These are phyloP conservation scores for Hypoxylon perforatum DNA, from an alignment of 495 filamentous ascomycete genomes.

Conservation along the genomic window DNA sequence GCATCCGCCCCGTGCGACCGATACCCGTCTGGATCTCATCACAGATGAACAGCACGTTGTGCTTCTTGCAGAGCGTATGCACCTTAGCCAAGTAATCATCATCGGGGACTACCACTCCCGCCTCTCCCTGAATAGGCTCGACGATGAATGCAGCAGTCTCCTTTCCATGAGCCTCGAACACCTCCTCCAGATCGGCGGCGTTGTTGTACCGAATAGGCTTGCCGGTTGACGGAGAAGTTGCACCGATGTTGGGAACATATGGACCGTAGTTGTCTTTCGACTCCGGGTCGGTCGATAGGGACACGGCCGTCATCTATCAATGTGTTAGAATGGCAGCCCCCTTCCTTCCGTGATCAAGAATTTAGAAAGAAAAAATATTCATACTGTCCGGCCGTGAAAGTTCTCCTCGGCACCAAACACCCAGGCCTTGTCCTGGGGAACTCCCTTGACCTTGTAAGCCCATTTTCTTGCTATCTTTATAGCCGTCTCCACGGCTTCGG, in stretches of 20 bases:
- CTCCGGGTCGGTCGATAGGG: constrained; percentile 93
- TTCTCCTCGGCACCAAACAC: constrained; percentile 89
- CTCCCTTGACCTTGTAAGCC: constrained; percentile 97
- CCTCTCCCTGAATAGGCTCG: constrained; percentile 98
- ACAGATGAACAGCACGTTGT: constrained; percentile 94
- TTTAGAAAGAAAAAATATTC: constrained; percentile 41
- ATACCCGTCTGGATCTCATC: constrained; percentile 99
- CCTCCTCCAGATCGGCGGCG: constrained; percentile 80
- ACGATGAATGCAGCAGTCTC: constrained; percentile 94
- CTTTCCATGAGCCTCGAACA: constrained; percentile 80
- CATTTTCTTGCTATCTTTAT: constrained; percentile 99
- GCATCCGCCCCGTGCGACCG: constrained; percentile 89
- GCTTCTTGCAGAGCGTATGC: constrained; percentile 87
- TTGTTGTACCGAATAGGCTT: constrained; percentile 86
- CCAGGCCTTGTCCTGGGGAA: constrained; percentile 83
- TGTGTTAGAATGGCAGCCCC: constrained; percentile 36
- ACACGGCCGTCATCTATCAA: constrained; percentile 90
- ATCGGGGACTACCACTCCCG: constrained; percentile 94
- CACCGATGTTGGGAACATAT: constrained; percentile 88
- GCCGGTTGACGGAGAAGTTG: constrained; percentile 78
- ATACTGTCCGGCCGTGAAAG: constrained; percentile 95
- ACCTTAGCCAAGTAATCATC: constrained; percentile 86
- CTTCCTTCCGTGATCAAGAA: neutral
- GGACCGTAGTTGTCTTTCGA: constrained; percentile 97
- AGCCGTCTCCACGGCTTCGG: constrained; percentile 97